These are phyloP conservation scores for Pseudozyma sp. DNA, from an alignment of 1,284 basidiomycete species.

Conservation along the genomic window DNA sequence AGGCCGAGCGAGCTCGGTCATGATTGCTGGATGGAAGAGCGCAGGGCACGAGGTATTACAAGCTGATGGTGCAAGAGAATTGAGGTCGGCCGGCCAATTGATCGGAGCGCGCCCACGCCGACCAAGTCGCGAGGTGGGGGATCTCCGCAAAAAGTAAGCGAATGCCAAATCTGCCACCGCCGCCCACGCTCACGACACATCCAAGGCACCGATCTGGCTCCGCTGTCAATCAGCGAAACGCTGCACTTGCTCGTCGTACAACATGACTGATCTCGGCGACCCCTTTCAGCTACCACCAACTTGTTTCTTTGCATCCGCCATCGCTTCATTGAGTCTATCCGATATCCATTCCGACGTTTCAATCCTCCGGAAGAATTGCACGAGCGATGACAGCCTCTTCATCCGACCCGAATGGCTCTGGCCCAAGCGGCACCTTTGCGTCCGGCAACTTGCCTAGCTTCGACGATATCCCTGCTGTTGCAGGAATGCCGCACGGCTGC, in stretches of 20 bases:
- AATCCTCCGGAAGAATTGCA: not conserved
- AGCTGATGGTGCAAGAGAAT: too few relatives aligned
- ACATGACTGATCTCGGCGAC: too few relatives aligned
- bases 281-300: too few relatives aligned
- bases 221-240: too few relatives aligned
- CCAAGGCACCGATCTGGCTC: too few relatives aligned
- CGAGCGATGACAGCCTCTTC: constrained; percentile 5
- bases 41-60: too few relatives aligned
- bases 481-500: constrained; percentile 44
- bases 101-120: constrained; percentile 10
- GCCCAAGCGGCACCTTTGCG: constrained; percentile 6
- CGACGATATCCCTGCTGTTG: constrained; percentile 30
- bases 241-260: too few relatives aligned
- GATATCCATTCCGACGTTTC: too few relatives aligned
- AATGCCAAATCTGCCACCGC: not conserved
- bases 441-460: constrained; percentile 23
- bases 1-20: too few relatives aligned
- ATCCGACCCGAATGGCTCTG: not conserved
- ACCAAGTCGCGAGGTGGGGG: constrained; percentile 1
- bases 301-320: too few relatives aligned
- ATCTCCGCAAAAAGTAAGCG: not conserved
- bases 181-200: not conserved
- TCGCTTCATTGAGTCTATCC: too few relatives aligned
- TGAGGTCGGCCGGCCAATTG: constrained; percentile 5
- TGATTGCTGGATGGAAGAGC: too few relatives aligned